These are phyloP conservation scores for Calocybe gambosa DNA, from an alignment of 1,284 basidiomycete genomes.

Conservation along the genomic window DNA sequence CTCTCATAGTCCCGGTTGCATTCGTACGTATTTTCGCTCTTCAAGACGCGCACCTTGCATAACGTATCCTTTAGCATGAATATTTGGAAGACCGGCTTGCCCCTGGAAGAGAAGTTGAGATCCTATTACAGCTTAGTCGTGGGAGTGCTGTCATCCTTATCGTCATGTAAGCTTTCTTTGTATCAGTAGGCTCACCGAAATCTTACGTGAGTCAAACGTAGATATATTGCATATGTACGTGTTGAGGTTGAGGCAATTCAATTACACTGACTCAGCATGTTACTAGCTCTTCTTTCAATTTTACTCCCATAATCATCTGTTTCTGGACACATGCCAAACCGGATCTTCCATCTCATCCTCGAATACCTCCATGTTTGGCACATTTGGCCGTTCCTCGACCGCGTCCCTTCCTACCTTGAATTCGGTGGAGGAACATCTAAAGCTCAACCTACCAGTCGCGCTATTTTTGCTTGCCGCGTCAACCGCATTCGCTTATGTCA, in stretches of 20 bases:
- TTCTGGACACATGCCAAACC: conserved; percentile 36
- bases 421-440: conserved; percentile 34
- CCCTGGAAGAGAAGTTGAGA: conserved; percentile 29
- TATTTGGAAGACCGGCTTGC: conserved; percentile 32
- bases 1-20: conserved; percentile 56
- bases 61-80: conserved; percentile 26
- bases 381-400: conserved; percentile 18
- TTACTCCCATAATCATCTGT: conserved; percentile 57
- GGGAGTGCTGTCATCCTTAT: conserved; percentile 52
- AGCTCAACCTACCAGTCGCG: conserved; percentile 39
- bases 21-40: conserved; percentile 37
- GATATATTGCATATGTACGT: conserved; percentile 30
- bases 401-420: conserved; percentile 22
- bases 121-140: conserved; percentile 36
- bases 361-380: conserved; percentile 16
- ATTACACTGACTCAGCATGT: background rate
- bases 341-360: conserved; percentile 17
- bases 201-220: conserved; percentile 8
- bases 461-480: conserved; percentile 30
- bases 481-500: conserved; percentile 46
- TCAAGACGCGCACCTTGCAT: background rate
- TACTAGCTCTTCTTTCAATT: conserved; percentile 47
- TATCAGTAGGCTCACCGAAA: conserved; percentile 5
- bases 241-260: background rate
- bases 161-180: conserved; percentile 37